Conservation (phyloP, 2,329 filamentous ascomycete species). For the Ascocoryne sarcoides region DNA sequence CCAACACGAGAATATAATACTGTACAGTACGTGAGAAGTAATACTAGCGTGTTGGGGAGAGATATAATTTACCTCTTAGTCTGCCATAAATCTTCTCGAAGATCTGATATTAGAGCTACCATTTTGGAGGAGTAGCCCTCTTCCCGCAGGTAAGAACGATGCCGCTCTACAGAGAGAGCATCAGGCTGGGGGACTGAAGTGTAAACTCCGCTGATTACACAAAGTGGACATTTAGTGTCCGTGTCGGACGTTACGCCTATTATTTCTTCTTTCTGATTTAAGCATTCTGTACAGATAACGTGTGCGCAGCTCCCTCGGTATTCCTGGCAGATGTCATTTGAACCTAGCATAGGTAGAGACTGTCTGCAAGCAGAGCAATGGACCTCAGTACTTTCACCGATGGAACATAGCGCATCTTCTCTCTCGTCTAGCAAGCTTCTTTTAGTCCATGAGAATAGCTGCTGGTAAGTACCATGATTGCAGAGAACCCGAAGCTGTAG, state of each 20-base stretch:
- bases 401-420: too few species aligned
- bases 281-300: conserved; percentile 29
- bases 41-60: conserved; percentile 19
- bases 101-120: conserved; percentile 27
- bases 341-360: too few species aligned
- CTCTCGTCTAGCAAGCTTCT: too few species aligned
- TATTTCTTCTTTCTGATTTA: conserved; percentile 20
- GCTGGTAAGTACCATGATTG: conserved; percentile 15
- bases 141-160: conserved; percentile 23
- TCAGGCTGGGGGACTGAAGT: conserved; percentile 15
- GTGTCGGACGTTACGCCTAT: conserved; percentile 7
- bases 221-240: conserved; percentile 20
- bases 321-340: too few species aligned
- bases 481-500: conserved; percentile 12
- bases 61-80: conserved; percentile 15
- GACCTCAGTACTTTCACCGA: too few species aligned
- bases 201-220: conserved; percentile 6
- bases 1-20: conserved; percentile 18
- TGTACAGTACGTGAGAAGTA: conserved; percentile 36
- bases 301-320: conserved; percentile 26
- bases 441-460: too few species aligned
- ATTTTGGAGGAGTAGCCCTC: conserved; percentile 30
- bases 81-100: conserved; percentile 21
- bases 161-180: conserved; percentile 1
- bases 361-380: too few species aligned